phyloP scores from a whole-genome alignment of 148 eudicot species.

The Nepenthes gracilis region DNA sequence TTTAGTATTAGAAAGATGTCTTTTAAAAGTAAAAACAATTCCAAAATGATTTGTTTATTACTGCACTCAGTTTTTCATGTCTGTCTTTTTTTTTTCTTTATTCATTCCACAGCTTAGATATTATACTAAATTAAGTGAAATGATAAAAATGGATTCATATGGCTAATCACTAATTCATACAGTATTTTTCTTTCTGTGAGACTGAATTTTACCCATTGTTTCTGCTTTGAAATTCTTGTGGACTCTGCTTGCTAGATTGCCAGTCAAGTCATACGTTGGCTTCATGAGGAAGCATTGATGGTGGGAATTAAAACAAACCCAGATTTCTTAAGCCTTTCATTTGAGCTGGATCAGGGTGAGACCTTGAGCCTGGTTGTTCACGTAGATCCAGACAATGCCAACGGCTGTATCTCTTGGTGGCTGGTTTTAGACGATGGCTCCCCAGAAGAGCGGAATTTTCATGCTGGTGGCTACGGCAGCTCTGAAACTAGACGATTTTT shows the following conservation, averaged over 20 bases:
- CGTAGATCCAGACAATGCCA: conserved; percentile 63
- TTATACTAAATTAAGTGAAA: too few species aligned
- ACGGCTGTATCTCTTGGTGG: conserved; percentile 95
- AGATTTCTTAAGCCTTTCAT: conserved; percentile 64
- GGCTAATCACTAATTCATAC: too few species aligned
- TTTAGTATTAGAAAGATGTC: too few species aligned
- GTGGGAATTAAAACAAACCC: conserved; percentile 71
- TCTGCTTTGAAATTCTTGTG: neutral
- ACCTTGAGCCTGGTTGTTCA: conserved; percentile 64
- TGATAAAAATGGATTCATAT: too few species aligned
- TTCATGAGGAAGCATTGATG: conserved; percentile 72
- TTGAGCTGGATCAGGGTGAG: conserved; percentile 82
- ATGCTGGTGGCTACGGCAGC: conserved; percentile 24
- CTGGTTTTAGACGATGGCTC: conserved; percentile 56
- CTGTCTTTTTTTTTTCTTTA: too few species aligned
- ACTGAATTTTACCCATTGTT: neutral
- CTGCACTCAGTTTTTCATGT: too few species aligned
- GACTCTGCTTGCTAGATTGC: conserved; percentile 43
- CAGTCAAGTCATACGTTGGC: conserved; percentile 77
- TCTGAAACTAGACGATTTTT: conserved; percentile 43
- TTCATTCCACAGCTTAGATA: too few species aligned
- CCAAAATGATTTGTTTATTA: too few species aligned
- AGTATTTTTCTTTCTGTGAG: too few species aligned
- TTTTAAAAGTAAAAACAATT: too few species aligned
- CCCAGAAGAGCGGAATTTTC: conserved; percentile 33